Conservation (phyloP, 164 flowering plant species). For the Stephania cephalantha region DNA sequence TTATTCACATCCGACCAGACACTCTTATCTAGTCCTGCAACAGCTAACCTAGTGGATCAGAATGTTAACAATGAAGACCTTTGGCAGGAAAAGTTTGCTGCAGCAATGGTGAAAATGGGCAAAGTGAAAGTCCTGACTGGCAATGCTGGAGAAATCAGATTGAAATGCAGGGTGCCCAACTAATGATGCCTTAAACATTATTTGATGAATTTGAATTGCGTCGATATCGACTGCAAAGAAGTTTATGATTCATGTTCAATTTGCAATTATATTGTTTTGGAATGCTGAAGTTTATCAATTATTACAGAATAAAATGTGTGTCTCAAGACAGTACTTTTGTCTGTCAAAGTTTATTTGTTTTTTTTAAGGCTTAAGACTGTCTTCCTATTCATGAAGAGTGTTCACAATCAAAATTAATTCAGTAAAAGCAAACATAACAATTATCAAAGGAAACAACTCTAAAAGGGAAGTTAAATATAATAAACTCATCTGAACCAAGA, state of each 20-base stretch:
- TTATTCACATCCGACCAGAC: constrained; percentile 56
- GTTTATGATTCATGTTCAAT: neutral
- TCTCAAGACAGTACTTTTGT: neutral
- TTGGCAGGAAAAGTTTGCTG: constrained; percentile 41
- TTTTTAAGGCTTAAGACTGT: too few species aligned
- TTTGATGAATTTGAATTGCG: neutral
- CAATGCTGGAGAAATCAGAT: constrained; percentile 42
- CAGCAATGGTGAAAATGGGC: constrained; percentile 69
- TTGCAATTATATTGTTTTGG: neutral
- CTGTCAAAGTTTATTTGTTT: neutral
- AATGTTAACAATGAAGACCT: constrained; percentile 22
- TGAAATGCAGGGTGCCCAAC: constrained; percentile 44
- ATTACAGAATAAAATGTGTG: neutral
- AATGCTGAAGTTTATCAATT: neutral
- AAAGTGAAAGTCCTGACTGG: constrained; percentile 49
- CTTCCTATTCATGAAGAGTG: too few species aligned
- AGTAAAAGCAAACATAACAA: neutral
- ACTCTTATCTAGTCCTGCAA: constrained; percentile 28
- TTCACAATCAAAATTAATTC: too few species aligned
- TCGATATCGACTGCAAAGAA: too few species aligned
- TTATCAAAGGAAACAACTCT: neutral
- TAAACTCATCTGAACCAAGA: too few species aligned
- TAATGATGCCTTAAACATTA: neutral
- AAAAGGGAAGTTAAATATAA: neutral
- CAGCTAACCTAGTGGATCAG: constrained; percentile 32